Conservation (phyloP, 2,329 filamentous ascomycete species). For the Colletotrichum lupini region DNA sequence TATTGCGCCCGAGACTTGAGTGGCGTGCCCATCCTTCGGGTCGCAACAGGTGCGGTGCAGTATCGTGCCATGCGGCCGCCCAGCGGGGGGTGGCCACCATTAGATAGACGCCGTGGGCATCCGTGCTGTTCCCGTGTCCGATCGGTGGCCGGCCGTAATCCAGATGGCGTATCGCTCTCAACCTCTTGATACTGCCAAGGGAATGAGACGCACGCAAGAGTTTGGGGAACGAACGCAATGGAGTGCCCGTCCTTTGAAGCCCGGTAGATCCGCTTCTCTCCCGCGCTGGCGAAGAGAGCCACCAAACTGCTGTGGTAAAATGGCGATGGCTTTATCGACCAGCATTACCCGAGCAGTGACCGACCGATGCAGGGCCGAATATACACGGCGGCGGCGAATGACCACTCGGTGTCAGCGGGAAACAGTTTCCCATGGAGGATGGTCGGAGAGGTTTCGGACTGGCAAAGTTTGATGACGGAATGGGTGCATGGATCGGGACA, state of each 20-base stretch:
- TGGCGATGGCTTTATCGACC: conserved; percentile 4
- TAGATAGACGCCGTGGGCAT: conserved; percentile 21
- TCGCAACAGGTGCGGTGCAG: conserved; percentile 13
- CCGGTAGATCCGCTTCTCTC: not conserved
- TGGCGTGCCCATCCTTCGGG: conserved; percentile 24
- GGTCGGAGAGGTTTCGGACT: not conserved
- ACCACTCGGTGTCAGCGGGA: not conserved
- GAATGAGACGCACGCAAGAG: not conserved
- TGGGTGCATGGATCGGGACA: conserved; percentile 1
- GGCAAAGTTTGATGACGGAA: not conserved
- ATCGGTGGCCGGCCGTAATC: conserved; percentile 22
- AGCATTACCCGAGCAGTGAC: no score
- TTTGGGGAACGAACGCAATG: not conserved
- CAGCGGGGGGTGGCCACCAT: conserved; percentile 11
- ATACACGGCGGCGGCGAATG: not conserved
- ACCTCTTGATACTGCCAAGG: conserved; percentile 19
- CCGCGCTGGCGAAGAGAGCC: not conserved
- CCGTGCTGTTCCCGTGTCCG: conserved; percentile 13
- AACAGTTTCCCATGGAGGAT: not conserved
- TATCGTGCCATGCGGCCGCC: not conserved
- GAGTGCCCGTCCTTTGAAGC: not conserved
- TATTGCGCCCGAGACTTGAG: conserved; percentile 21
- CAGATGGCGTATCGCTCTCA: not conserved
- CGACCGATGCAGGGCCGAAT: not conserved
- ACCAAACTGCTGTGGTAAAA: not conserved